Conservation (phyloP, 2,329 filamentous ascomycete genomes). For the Capronia epimyces region DNA sequence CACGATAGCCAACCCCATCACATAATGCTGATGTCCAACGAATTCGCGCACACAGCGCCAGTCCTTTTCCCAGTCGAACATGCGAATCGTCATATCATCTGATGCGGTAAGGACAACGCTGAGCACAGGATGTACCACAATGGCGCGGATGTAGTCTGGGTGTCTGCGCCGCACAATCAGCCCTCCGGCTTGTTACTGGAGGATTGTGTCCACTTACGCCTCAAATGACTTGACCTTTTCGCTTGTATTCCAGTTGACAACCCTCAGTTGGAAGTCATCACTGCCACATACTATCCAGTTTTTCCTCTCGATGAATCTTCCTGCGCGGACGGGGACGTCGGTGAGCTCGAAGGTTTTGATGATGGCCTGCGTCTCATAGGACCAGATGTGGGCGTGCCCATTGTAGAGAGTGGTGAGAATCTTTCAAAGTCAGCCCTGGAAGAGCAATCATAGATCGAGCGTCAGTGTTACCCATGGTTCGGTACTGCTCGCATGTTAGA, state of each 20-base stretch:
- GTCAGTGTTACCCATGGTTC: slow-evolving; percentile 74
- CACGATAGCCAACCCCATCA: slow-evolving; percentile 61
- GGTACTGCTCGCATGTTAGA: slow-evolving; percentile 40
- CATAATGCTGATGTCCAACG: slow-evolving; percentile 92
- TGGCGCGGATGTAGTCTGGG: slow-evolving; percentile 96
- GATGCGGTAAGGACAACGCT: slow-evolving; percentile 93
- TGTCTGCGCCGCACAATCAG: slow-evolving; percentile 44
- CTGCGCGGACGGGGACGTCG: slow-evolving; percentile 94
- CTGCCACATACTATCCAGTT: slow-evolving; percentile 98
- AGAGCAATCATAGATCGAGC: slow-evolving; percentile 26
- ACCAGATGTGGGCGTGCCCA: slow-evolving; percentile 99
- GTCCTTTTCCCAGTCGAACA: slow-evolving; percentile 98
- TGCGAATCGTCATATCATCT: slow-evolving; percentile 97
- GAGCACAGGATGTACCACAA: slow-evolving; percentile 89
- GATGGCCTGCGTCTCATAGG: slow-evolving; percentile 91
- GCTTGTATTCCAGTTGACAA: slow-evolving; percentile 99
- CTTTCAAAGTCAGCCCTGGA: slow-evolving; percentile 33
- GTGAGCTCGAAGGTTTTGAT: slow-evolving; percentile 99
- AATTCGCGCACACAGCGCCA: slow-evolving; percentile 98
- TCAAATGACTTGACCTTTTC: slow-evolving; percentile 59
- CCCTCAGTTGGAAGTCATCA: slow-evolving; percentile 81
- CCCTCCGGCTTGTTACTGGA: not conserved
- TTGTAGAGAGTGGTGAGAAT: slow-evolving; percentile 92
- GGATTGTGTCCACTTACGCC: slow-evolving; percentile 17
- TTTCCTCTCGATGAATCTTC: slow-evolving; percentile 93